A percentile compares a stretch with the other conserved stretches of the same genome.
Evolutionary conservation across 1,284 basidiomycete species (phyloP).

Genomic region (Fomitopsis pinicola): DNA sequence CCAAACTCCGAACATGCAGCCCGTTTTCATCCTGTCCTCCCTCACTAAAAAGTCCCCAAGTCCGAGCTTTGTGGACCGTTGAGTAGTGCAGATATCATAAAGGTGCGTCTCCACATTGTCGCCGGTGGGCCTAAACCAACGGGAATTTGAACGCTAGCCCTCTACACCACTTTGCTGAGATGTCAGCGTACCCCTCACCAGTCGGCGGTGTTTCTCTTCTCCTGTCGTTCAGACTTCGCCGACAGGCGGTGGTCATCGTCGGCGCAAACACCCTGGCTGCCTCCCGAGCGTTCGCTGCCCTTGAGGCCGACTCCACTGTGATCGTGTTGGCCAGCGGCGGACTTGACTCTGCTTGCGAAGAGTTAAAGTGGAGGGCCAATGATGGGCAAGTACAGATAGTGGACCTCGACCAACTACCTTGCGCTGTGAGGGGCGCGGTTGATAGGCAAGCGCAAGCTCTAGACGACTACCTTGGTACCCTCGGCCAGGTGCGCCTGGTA

Average conservation of each 20-base stretch:
- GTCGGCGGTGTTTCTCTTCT: slow-evolving; percentile 71
- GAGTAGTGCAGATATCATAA: not conserved
- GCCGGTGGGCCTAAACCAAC: not conserved
- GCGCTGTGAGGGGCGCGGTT: slow-evolving; percentile 25
- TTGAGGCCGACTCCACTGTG: slow-evolving; percentile 80
- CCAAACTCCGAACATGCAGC: not conserved
- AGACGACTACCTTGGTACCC: slow-evolving; percentile 40
- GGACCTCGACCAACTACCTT: slow-evolving; percentile 47
- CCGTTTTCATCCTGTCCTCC: not conserved
- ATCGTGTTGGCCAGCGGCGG: slow-evolving; percentile 57
- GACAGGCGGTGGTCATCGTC: slow-evolving; percentile 61
- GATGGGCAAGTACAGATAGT: slow-evolving; percentile 52
- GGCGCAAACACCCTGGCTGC: slow-evolving; percentile 80
- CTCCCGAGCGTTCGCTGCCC: slow-evolving; percentile 72
- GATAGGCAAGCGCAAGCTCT: slow-evolving; percentile 37
- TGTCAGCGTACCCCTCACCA: slow-evolving; percentile 35
- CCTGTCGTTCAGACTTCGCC: slow-evolving; percentile 66
- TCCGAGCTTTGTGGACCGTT: not conserved
- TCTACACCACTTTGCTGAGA: slow-evolving; percentile 2
- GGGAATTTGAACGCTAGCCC: not conserved
- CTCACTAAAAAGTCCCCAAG: not conserved
- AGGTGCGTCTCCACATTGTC: not conserved
- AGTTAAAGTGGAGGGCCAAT: slow-evolving; percentile 62
- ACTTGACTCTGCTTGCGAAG: slow-evolving; percentile 53
- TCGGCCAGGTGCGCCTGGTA: slow-evolving; percentile 46